phyloP scores from a whole-genome alignment of 2,329 filamentous ascomycete species.

The Sporothrix luriei region DNA sequence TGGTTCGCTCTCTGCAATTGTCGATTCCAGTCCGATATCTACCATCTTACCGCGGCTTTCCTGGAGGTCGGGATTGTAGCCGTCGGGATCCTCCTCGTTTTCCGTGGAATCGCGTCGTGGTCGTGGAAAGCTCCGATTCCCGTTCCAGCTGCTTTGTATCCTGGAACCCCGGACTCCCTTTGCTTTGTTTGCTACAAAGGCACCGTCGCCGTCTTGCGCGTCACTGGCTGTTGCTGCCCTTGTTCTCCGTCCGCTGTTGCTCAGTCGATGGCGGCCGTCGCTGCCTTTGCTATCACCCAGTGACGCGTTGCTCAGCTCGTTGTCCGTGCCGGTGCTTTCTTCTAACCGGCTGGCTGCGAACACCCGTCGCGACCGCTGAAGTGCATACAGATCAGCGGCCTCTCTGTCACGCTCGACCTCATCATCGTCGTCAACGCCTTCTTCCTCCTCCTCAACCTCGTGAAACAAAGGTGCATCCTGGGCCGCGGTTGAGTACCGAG shows the following conservation, averaged over 20 bases:
- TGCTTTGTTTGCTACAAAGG: background rate
- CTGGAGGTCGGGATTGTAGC: conserved; percentile 35
- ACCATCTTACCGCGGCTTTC: conserved; percentile 70
- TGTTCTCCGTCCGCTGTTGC: conserved; percentile 42
- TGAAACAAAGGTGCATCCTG: conserved; percentile 93
- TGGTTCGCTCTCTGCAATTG: conserved; percentile 60
- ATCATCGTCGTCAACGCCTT: conserved; percentile 89
- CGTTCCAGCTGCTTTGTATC: conserved; percentile 68
- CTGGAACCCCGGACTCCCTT: conserved; percentile 41
- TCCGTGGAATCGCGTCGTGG: conserved; percentile 36
- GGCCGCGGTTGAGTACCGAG: conserved; percentile 67
- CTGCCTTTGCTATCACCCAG: conserved; percentile 58
- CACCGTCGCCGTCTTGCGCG: background rate
- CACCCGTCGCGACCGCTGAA: conserved; percentile 85
- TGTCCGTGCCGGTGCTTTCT: conserved; percentile 82
- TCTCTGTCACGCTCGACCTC: conserved; percentile 88
- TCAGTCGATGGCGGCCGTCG: conserved; percentile 38
- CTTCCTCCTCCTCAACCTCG: conserved; percentile 55
- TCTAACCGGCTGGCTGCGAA: conserved; percentile 82
- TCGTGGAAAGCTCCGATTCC: conserved; percentile 51
- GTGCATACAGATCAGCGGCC: conserved; percentile 88
- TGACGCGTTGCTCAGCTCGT: conserved; percentile 63
- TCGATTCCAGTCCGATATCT: conserved; percentile 79
- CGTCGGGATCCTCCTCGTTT: conserved; percentile 39
- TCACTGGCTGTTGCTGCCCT: conserved; percentile 33